A percentile compares a stretch with the other conserved stretches of the same genome.
phyloP scores from a whole-genome alignment of 2,329 filamentous ascomycete genomes.

The Trichoderma sp. region DNA sequence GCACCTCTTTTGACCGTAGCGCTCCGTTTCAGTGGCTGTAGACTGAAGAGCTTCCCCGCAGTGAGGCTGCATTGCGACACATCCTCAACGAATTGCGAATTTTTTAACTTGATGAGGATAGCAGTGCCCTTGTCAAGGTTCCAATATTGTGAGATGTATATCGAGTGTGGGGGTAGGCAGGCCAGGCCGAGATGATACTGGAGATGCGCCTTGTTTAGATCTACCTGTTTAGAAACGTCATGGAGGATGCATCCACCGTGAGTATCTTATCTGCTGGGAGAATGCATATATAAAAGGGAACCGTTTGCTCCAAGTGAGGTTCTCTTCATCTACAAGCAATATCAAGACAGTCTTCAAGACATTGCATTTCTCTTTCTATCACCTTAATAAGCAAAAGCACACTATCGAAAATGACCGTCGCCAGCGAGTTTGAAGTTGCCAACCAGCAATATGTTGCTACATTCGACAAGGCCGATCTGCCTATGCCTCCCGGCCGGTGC shows the following conservation, averaged over 20 bases:
- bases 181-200: background rate
- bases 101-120: background rate
- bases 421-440: slow-evolving; percentile 29
- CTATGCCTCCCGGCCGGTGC: slow-evolving; percentile 60
- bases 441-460: slow-evolving; percentile 57
- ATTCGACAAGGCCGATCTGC: slow-evolving; percentile 65
- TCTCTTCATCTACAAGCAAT: background rate
- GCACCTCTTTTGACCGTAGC: background rate
- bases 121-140: background rate
- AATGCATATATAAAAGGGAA: background rate
- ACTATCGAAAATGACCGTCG: slow-evolving; percentile 22
- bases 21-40: background rate
- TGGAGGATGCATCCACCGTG: background rate
- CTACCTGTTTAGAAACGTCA: background rate
- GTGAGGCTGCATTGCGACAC: background rate
- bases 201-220: background rate
- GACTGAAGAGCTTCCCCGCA: background rate
- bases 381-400: no score
- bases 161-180: background rate
- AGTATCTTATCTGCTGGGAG: background rate
- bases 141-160: background rate
- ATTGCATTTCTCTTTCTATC: background rate
- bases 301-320: background rate
- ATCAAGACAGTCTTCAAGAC: background rate
- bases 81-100: background rate